phyloP scores from a whole-genome alignment of 108 stramenopile genomes.

The Skeletonema marinoi region DNA sequence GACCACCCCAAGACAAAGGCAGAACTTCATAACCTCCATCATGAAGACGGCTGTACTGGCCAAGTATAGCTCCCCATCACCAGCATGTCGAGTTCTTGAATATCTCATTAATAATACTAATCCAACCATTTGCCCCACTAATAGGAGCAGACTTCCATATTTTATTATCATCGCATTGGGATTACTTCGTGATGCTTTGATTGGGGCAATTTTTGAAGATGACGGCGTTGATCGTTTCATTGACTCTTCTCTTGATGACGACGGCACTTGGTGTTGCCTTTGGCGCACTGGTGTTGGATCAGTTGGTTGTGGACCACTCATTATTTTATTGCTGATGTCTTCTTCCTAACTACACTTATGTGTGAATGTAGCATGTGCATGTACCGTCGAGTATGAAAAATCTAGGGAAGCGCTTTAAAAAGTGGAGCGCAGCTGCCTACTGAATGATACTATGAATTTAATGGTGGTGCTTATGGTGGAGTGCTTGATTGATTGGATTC shows the following conservation, averaged over 20 bases:
- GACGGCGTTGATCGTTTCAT: neutral
- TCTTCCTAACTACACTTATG: neutral
- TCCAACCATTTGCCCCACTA: constrained; percentile 90
- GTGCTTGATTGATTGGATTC: too few species aligned
- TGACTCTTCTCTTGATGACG: neutral
- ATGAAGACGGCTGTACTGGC: constrained; percentile 86
- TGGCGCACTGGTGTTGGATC: neutral
- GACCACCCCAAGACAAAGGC: constrained; percentile 68
- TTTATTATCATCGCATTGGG: constrained; percentile 52
- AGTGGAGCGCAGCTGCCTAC: too few species aligned
- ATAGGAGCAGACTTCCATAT: constrained; percentile 76
- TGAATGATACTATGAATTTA: too few species aligned
- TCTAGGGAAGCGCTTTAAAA: too few species aligned
- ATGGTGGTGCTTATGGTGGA: too few species aligned
- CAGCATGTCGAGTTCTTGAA: constrained; percentile 57
- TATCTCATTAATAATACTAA: constrained; percentile 84
- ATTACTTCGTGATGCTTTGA: neutral
- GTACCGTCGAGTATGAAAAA: too few species aligned
- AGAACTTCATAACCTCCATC: constrained; percentile 82
- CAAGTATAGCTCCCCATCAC: constrained; percentile 68
- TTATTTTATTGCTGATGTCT: neutral
- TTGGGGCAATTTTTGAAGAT: neutral
- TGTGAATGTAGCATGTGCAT: too few species aligned
- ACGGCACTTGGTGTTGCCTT: neutral
- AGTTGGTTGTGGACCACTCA: neutral